A percentile compares a stretch with the other conserved stretches of the same genome.
These are phyloP conservation scores for Tranzscheliella williamsii DNA, from an alignment of 1,284 basidiomycete genomes.

Conservation along the genomic window DNA sequence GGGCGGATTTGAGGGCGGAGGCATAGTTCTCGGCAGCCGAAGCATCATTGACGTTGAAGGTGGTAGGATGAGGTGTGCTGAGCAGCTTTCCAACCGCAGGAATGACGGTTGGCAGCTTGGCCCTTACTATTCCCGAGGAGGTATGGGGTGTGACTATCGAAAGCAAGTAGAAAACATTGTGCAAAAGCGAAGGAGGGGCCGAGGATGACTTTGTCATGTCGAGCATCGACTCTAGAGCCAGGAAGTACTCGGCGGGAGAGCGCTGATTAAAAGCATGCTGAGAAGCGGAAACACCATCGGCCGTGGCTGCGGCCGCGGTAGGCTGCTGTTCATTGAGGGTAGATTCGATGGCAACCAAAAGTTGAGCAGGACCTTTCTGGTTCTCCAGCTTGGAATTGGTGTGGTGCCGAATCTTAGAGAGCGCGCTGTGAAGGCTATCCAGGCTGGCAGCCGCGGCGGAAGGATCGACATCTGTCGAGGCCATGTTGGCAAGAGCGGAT, in stretches of 20 bases:
- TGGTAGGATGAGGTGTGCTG: slow-evolving; percentile 43
- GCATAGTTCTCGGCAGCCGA: slow-evolving; percentile 71
- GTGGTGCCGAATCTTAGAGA: slow-evolving; percentile 82
- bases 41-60: slow-evolving; percentile 62
- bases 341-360: slow-evolving; percentile 84
- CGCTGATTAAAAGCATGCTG: slow-evolving; percentile 59
- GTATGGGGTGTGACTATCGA: slow-evolving; percentile 52
- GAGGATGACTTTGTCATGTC: slow-evolving; percentile 18
- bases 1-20: slow-evolving; percentile 69
- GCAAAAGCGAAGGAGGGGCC: slow-evolving; percentile 30
- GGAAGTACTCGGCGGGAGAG: slow-evolving; percentile 53
- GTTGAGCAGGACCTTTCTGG: slow-evolving; percentile 85
- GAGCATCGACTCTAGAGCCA: slow-evolving; percentile 56
- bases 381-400: slow-evolving; percentile 78
- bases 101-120: slow-evolving; percentile 44
- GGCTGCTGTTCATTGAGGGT: slow-evolving; percentile 80
- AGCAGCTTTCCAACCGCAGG: slow-evolving; percentile 46
- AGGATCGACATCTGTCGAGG: slow-evolving; percentile 26
- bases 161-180: slow-evolving; percentile 54
- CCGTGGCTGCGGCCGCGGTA: slow-evolving; percentile 63
- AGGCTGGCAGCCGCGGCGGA: slow-evolving; percentile 29
- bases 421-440: slow-evolving; percentile 35
- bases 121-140: slow-evolving; percentile 44
- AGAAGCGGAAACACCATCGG: slow-evolving; percentile 72
- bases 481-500: too few relatives aligned